Evolutionary conservation across 768 basidiomycete species (phyloP).

Genomic region (Lentinus brumalis): DNA sequence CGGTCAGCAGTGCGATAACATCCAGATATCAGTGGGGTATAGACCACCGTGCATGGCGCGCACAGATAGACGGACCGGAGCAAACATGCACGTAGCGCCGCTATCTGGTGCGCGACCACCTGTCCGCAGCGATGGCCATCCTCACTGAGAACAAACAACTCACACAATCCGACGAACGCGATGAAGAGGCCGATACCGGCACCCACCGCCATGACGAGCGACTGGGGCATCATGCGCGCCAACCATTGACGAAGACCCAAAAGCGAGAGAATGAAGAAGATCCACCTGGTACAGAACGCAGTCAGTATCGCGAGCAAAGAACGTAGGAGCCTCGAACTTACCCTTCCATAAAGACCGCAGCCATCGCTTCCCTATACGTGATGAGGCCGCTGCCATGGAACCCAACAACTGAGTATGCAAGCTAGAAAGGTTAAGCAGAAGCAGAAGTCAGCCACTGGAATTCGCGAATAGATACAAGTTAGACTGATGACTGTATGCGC

Average conservation of each 20-base stretch:
- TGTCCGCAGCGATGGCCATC: too few species aligned
- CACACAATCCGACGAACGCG: constrained; percentile 51
- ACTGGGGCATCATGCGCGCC: constrained; percentile 85
- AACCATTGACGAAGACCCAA: constrained; percentile 90
- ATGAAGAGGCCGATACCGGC: constrained; percentile 89
- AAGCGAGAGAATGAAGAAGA: constrained; percentile 79
- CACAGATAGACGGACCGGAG: too few species aligned
- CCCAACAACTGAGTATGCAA: constrained; percentile 87
- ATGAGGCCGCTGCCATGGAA: constrained; percentile 76
- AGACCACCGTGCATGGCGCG: constrained; percentile 10
- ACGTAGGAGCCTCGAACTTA: constrained; percentile 34
- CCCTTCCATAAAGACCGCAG: constrained; percentile 89
- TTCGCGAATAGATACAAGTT: too few species aligned
- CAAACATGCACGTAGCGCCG: too few species aligned
- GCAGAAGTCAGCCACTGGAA: neutral
- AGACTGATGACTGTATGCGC: too few species aligned
- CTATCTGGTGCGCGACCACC: too few species aligned
- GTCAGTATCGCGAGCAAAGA: neutral
- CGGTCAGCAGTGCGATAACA: neutral
- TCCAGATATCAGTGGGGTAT: too few species aligned
- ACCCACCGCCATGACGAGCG: constrained; percentile 81
- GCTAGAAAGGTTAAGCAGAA: constrained; percentile 46
- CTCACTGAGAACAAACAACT: neutral
- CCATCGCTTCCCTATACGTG: constrained; percentile 76
- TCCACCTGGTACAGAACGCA: constrained; percentile 50